Conservation (phyloP, 2,329 filamentous ascomycete species). For the Samsoniella hepiali region DNA sequence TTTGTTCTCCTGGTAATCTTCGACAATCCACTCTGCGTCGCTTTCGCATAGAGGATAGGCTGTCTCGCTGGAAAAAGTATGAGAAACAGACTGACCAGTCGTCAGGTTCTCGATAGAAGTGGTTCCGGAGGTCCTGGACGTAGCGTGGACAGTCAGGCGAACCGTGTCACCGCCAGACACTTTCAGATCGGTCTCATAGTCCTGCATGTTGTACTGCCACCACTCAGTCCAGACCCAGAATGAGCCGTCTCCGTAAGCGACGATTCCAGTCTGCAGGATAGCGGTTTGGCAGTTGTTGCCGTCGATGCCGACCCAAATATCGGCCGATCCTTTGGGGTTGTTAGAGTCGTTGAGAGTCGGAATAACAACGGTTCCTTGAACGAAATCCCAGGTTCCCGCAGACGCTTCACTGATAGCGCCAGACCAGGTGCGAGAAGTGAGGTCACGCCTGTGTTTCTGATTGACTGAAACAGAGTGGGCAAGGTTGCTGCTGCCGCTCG, state of each 20-base stretch:
- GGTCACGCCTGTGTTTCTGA: slow-evolving; percentile 3
- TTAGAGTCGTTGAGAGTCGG: neutral
- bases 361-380: neutral
- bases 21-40: neutral
- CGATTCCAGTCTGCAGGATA: slow-evolving; percentile 39
- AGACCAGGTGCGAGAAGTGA: neutral
- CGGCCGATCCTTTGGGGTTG: slow-evolving; percentile 2
- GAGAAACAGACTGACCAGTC: slow-evolving; percentile 48
- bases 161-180: slow-evolving; percentile 25
- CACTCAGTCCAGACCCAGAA: slow-evolving; percentile 42
- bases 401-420: neutral
- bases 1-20: neutral
- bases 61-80: slow-evolving; percentile 44
- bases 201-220: slow-evolving; percentile 32
- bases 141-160: slow-evolving; percentile 25
- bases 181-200: slow-evolving; percentile 28
- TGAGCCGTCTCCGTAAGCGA: slow-evolving; percentile 32
- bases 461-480: neutral
- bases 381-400: neutral
- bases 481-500: neutral
- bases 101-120: slow-evolving; percentile 40
- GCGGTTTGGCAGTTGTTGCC: slow-evolving; percentile 34
- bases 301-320: slow-evolving; percentile 44
- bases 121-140: slow-evolving; percentile 22
- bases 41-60: slow-evolving; percentile 7